Base-by-base conservation (phyloP, 1,139 yeast genomes). In the Taphrina populina region DNA sequence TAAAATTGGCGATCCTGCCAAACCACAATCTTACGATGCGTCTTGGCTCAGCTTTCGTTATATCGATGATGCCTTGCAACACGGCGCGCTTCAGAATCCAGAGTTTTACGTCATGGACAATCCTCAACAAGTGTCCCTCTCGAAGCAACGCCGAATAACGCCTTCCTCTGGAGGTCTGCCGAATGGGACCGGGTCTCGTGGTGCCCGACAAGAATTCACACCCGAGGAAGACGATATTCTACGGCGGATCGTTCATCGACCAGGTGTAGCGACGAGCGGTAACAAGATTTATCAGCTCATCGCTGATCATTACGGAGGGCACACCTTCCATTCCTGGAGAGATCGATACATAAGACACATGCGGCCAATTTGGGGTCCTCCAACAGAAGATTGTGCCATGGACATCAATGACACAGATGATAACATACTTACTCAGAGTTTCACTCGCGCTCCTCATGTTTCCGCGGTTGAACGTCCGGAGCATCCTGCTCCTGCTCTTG, bases 321-420 rank as follows among this genome's bases (percentile, higher is more conserved):
- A 53, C 30, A 35, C 34, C 30, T 44, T 45, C 52, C 57, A 53
- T 23, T 44, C 52, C 11, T 53, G 57, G 57, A 37, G 57, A 5
- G 52, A 44, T 21, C 36, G 57, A 2, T 53, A 45, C 27, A 52
- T 53, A 32, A 47, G 47, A 15, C 46, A 39, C 45, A 39, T 53
- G 34, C 40, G 41, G 1, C 57, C 57, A 2, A 23, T 36, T 4
- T 45, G 46, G 49, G 49, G 49, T 4, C 27, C 36, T n/a, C 56
- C 56, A 15, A 29, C 37, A 6, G 41, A 30, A 3, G 43, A 24
- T 5, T 17, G 29, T 26, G 56, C 35, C n/a, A 33, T 41, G 33
- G 49, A 41, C 30, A 33, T 41, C 21, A 34, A 41, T 3, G 29
- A 40, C 19, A 19, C 32, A 11, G 56, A 52, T 19, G 43, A 33